A percentile compares a stretch with the other conserved stretches of the same genome.
phyloP scores from a whole-genome alignment of 352 stramenopile species.

The Pythium myriotylum region DNA sequence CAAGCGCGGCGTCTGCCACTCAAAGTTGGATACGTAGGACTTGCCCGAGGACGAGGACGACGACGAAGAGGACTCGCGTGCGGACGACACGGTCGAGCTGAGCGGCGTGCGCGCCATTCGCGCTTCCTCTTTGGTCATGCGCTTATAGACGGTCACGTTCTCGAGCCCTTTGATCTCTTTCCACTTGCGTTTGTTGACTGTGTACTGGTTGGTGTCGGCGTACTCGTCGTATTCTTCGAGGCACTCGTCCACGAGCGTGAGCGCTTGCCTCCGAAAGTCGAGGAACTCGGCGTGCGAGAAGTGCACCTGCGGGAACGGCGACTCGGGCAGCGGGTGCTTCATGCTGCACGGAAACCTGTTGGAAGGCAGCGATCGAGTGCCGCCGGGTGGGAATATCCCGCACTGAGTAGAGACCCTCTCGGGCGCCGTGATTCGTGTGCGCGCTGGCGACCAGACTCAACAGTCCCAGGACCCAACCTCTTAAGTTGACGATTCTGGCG shows the following conservation, averaged over 20 bases:
- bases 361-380: no score
- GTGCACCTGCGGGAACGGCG: slow-evolving; percentile 7
- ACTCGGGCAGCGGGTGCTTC: slow-evolving; percentile 22
- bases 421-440: no score
- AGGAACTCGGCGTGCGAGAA: slow-evolving; percentile 13
- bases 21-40: background rate
- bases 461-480: no score
- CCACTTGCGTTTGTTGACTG: slow-evolving; percentile 32
- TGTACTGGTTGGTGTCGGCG: slow-evolving; percentile 10
- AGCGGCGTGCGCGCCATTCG: slow-evolving; percentile 3
- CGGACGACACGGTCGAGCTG: slow-evolving; percentile 7
- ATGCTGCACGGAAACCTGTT: background rate
- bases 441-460: no score
- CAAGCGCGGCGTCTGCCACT: slow-evolving; percentile 17
- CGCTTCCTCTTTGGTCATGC: slow-evolving; percentile 15
- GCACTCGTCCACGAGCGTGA: slow-evolving; percentile 17
- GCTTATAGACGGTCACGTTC: slow-evolving; percentile 42
- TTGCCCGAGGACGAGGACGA: slow-evolving; percentile 8
- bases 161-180: slow-evolving; percentile 54
- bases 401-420: no score
- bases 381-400: no score
- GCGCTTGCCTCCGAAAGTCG: slow-evolving; percentile 7
- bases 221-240: slow-evolving; percentile 19
- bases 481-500: no score
- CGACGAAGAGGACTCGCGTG: slow-evolving; percentile 10